Evolutionary conservation across 139 green algal species (phyloP).

Genomic region (Coelastrella sp.): DNA sequence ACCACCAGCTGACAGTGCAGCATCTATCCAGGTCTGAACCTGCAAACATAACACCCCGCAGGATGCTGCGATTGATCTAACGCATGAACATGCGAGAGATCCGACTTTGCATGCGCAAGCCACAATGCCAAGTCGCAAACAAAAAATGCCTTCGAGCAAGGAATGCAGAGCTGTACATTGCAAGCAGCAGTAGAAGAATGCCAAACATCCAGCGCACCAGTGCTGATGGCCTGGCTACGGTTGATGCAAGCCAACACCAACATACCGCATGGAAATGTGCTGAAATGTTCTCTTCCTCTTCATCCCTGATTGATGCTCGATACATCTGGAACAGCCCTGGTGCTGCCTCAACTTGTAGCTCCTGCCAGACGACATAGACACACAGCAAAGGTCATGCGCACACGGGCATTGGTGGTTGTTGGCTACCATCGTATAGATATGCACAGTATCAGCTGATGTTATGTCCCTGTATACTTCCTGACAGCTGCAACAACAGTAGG

Average conservation of each 20-base stretch:
- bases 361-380: constrained; percentile 49
- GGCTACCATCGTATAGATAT: no score
- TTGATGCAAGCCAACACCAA: neutral
- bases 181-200: no score
- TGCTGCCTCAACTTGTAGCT: constrained; percentile 61
- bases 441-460: no score
- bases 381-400: neutral
- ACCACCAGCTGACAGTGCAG: constrained; percentile 54
- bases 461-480: no score
- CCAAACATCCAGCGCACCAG: no score
- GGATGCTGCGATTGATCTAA: neutral
- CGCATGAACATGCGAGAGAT: no score
- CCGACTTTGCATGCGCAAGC: neutral
- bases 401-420: no score
- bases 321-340: constrained; percentile 64
- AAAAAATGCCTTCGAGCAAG: neutral
- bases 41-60: neutral
- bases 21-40: constrained; percentile 44
- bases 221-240: no score
- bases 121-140: neutral
- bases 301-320: constrained; percentile 78
- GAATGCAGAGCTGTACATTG: neutral
- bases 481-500: no score
- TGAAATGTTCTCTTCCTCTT: constrained; percentile 84
- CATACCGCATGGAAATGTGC: constrained; percentile 65